A percentile compares a stretch with the other conserved stretches of the same genome.
Conservation (phyloP, 1,284 basidiomycete species). For the Ganoderma lingzhi region DNA sequence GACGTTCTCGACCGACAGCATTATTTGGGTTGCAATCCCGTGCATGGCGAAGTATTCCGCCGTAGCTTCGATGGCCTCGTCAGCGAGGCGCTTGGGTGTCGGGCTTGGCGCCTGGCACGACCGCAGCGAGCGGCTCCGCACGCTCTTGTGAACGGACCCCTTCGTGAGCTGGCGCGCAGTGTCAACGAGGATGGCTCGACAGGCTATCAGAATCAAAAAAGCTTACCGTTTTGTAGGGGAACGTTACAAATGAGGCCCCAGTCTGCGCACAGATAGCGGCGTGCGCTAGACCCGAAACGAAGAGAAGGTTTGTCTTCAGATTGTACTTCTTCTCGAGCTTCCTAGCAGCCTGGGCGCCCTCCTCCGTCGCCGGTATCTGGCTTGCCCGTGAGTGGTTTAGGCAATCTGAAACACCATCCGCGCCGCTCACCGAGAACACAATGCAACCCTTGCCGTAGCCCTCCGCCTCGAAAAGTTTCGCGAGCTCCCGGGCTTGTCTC, state of each 20-base stretch:
- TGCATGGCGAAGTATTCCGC: slow-evolving; percentile 54
- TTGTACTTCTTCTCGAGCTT: slow-evolving; percentile 46
- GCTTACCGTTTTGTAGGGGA: slow-evolving; percentile 59
- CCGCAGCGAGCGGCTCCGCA: not conserved
- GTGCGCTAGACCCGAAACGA: slow-evolving; percentile 60
- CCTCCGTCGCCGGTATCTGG: slow-evolving; percentile 66
- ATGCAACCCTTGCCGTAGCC: slow-evolving; percentile 50
- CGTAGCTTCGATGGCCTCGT: slow-evolving; percentile 54
- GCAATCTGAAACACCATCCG: not conserved
- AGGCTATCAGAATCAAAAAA: slow-evolving; percentile 3
- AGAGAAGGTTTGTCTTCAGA: slow-evolving; percentile 58
- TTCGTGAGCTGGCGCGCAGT: slow-evolving; percentile 23
- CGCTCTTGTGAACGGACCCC: slow-evolving; percentile 17
- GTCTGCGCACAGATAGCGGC: slow-evolving; percentile 62
- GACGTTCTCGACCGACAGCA: slow-evolving; percentile 49
- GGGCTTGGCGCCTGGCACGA: slow-evolving; percentile 16
- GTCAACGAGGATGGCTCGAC: slow-evolving; percentile 19
- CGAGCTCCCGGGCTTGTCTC: slow-evolving; percentile 48
- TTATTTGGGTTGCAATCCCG: slow-evolving; percentile 45
- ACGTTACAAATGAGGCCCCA: slow-evolving; percentile 54
- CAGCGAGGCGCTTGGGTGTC: slow-evolving; percentile 46
- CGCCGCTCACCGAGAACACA: slow-evolving; percentile 56
- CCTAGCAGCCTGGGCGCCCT: slow-evolving; percentile 58
- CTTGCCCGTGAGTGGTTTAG: slow-evolving; percentile 12
- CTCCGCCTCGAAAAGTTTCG: slow-evolving; percentile 49